Base-by-base conservation (phyloP, 202 grass and related monocot genomes). In the Panicum virgatum region DNA sequence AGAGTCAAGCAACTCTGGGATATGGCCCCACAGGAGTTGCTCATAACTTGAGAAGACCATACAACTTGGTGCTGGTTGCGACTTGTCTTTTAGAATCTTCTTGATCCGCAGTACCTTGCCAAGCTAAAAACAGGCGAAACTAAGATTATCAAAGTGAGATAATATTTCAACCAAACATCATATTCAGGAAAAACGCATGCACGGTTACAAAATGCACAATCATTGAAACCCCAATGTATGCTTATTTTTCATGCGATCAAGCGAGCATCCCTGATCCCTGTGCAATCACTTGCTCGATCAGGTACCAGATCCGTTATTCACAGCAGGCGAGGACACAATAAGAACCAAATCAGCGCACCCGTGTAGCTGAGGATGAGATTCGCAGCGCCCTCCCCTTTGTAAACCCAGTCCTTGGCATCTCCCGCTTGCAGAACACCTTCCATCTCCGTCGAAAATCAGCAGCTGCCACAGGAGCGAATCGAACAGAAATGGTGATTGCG, bases 301-400 rank as follows among this genome's bases (percentile, higher is more conserved):
- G 53, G 43, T 38, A 54, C 46, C 32, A 22, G 56, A 80, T 75
- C 86, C 32, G 32, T 34, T 34, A 34, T 34, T 34, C 0, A 42
- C 30, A 42, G 18, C 37, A 37, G 44, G 16, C 29, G 5, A 74
- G 8, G 23, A 56, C 27, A 34, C 14, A 26, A 27, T 8, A 12
- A 54, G 11, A 60, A 60, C 26, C 71, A 48, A 32, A 38, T 77
- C 22, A 37, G n/a, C 16, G 66, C 79, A 77, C 93, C 96, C 9
- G 74, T 65, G 85, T 96, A 96, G 80, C 85, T 77, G 37, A 96
- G 93, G 77, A 99, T 93, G 56, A 99, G 80, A 84, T 99, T 96
- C 27, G 93, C 89, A 16, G 89, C 89, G n/a, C 93, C 93, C 69
- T 99, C 96, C 72, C 96, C 92, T 80, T 92, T 99, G 91, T 99